A percentile compares a stretch with the other conserved stretches of the same genome.
Evolutionary conservation across 441 rosid genomes (phyloP).

Genomic region (Mallotus japonicus): DNA sequence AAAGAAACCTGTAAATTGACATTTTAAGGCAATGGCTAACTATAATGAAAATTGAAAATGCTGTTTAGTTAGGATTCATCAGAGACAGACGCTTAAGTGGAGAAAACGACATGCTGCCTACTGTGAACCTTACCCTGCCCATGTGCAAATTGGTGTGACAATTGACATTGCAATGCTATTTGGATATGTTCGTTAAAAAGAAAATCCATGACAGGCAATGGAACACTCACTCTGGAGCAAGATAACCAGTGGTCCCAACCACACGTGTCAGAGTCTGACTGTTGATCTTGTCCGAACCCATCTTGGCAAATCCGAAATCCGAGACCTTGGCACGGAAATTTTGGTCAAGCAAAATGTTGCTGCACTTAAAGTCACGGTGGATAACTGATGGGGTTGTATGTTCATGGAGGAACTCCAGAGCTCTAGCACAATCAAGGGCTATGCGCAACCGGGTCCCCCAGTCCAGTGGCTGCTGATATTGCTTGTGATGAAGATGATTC

Average conservation of each 20-base stretch:
- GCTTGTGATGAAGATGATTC: slow-evolving; percentile 53
- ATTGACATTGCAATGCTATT: slow-evolving; percentile 21
- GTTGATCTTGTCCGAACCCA: slow-evolving; percentile 61
- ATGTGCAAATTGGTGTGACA: slow-evolving; percentile 30
- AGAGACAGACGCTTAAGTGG: not conserved
- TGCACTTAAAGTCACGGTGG: slow-evolving; percentile 83
- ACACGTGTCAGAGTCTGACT: slow-evolving; percentile 71
- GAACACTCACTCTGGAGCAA: slow-evolving; percentile 88
- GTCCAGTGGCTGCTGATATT: slow-evolving; percentile 40
- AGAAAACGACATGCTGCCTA: slow-evolving; percentile 33
- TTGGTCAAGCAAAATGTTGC: slow-evolving; percentile 60
- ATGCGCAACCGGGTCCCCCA: slow-evolving; percentile 77
- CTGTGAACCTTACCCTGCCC: slow-evolving; percentile 22
- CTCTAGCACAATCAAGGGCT: slow-evolving; percentile 83
- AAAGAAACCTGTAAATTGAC: not conserved
- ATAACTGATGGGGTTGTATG: slow-evolving; percentile 58
- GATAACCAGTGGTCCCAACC: slow-evolving; percentile 73
- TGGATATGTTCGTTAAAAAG: slow-evolving; percentile 16
- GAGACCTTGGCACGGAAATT: slow-evolving; percentile 71
- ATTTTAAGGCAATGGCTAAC: not conserved
- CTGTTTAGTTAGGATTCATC: not conserved
- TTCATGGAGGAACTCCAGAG: slow-evolving; percentile 85
- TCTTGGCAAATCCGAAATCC: slow-evolving; percentile 77
- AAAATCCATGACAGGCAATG: slow-evolving; percentile 18
- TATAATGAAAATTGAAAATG: not conserved